phyloP scores from a whole-genome alignment of 257 asterid species.

The Solanum appendiculatum region DNA sequence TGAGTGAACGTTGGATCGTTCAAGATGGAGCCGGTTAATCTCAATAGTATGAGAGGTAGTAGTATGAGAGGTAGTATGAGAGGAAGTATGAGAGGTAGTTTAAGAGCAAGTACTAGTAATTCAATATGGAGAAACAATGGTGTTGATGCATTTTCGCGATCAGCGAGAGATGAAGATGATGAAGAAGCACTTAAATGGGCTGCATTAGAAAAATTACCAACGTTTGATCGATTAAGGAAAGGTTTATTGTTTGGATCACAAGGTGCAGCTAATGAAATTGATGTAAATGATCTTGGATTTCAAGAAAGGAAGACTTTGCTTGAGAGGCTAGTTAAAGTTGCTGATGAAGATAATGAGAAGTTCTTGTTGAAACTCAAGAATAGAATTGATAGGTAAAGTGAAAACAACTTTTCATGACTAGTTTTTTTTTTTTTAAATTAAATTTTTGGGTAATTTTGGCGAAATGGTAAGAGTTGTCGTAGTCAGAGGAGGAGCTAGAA shows the following conservation, averaged over 20 bases:
- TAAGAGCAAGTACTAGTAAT: neutral
- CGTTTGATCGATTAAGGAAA: conserved; percentile 53
- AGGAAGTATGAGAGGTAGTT: neutral
- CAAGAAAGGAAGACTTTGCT: conserved; percentile 32
- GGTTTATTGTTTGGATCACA: conserved; percentile 52
- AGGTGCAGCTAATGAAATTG: conserved; percentile 40
- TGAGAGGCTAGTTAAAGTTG: conserved; percentile 36
- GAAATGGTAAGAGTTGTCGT: neutral
- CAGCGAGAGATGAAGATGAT: conserved; percentile 51
- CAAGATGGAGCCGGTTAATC: neutral
- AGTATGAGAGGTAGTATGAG: neutral
- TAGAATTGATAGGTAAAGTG: conserved; percentile 49
- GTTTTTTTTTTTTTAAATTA: too few relatives aligned
- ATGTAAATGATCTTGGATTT: conserved; percentile 32
- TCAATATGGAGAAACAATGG: conserved; percentile 2
- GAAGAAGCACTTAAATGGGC: conserved; percentile 72
- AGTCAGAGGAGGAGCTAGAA: neutral
- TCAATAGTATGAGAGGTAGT: neutral
- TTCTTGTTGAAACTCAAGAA: conserved; percentile 48
- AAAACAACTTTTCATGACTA: neutral
- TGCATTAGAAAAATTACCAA: conserved; percentile 54
- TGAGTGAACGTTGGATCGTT: neutral
- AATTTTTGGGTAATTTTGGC: neutral
- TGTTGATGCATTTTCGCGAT: conserved; percentile 24
- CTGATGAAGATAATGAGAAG: conserved; percentile 54